Base-by-base conservation (phyloP, 768 basidiomycete genomes). In the Artomyces pyxidatus region DNA sequence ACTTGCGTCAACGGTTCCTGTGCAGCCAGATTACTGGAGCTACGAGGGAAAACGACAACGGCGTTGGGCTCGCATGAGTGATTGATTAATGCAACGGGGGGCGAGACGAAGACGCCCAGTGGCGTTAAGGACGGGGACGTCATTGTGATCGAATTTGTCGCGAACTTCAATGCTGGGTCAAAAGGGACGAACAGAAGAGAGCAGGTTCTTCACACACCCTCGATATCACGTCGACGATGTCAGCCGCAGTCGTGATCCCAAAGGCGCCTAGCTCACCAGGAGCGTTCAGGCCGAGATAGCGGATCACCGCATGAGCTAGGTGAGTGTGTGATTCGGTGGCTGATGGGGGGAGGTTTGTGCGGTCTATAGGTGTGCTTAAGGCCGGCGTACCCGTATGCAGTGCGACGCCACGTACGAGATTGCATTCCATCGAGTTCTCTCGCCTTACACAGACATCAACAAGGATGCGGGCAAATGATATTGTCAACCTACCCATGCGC, bases 11-110 rank as follows among this genome's bases (percentile, higher is more conserved):
- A 51, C 0, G 86, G 80, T 59, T 85, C 83, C 23, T 72, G 64
- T 17, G 49, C 58, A 0, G 58, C 50, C 1, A 65, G 57, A 12
- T 62, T 52, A 11, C 59, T 62, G 4, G 71, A 62, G 3, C 72
- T 62, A 4, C 78, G 71, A 42, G 94, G 93, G 60, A 95, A 97
- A 3, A 97, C 88, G n/a, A 94, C 77, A 27, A 85, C 88, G 0
- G 86, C 90, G 60, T 96, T 94, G 0, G 90, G 89, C 19, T 78
- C 74, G 60, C 92, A 94, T 0, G 86, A 87, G 60, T 97, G 93
- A 60, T 96, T 96, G 49, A 87, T 76, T 10, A 96, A 70, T 0
- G 93, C 93, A 4, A 84, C 68, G 0, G 77, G 59, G 0, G 94
- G 93, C 0, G 88, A 87, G 12, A 94, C 75, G n/a, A 85, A 80